Evolutionary conservation across 176 grass and related monocot species (phyloP).

Genomic region (Oryza brachyantha): DNA sequence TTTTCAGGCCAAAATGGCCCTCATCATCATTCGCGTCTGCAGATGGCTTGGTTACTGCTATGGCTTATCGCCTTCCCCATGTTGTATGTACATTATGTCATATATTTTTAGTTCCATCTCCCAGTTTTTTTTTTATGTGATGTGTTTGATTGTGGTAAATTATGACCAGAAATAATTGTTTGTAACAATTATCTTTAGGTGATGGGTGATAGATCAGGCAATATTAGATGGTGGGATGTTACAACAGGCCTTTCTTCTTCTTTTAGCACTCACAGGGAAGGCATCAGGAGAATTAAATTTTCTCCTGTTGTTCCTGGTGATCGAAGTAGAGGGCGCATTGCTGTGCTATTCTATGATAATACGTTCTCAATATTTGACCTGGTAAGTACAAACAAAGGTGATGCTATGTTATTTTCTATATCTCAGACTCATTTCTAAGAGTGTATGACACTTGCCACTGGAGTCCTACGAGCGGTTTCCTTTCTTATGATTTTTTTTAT

Average conservation of each 20-base stretch:
- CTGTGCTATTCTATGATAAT: constrained; percentile 95
- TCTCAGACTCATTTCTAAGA: background rate
- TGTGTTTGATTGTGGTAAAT: constrained; percentile 22
- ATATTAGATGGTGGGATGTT: constrained; percentile 99
- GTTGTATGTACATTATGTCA: constrained; percentile 66
- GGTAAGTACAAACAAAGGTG: constrained; percentile 53
- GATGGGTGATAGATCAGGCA: constrained; percentile 94
- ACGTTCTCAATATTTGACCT: constrained; percentile 99
- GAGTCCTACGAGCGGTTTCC: background rate
- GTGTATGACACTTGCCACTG: background rate
- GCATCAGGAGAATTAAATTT: constrained; percentile 97
- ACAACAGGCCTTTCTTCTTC: constrained; percentile 92
- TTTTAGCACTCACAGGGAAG: constrained; percentile 98
- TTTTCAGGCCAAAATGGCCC: constrained; percentile 98
- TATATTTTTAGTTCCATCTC: constrained; percentile 22
- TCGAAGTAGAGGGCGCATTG: constrained; percentile 84
- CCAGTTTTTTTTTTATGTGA: constrained; percentile 5
- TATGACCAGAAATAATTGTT: constrained; percentile 34
- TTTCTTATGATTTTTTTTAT: background rate
- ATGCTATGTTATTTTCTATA: constrained; percentile 10
- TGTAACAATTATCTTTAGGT: constrained; percentile 60
- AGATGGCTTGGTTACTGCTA: constrained; percentile 95
- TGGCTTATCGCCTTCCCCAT: constrained; percentile 96
- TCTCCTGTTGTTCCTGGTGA: constrained; percentile 91
- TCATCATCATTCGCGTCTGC: constrained; percentile 97